These are phyloP conservation scores for Lumnitzera littorea DNA, from an alignment of 345 rosid species.

Conservation along the genomic window DNA sequence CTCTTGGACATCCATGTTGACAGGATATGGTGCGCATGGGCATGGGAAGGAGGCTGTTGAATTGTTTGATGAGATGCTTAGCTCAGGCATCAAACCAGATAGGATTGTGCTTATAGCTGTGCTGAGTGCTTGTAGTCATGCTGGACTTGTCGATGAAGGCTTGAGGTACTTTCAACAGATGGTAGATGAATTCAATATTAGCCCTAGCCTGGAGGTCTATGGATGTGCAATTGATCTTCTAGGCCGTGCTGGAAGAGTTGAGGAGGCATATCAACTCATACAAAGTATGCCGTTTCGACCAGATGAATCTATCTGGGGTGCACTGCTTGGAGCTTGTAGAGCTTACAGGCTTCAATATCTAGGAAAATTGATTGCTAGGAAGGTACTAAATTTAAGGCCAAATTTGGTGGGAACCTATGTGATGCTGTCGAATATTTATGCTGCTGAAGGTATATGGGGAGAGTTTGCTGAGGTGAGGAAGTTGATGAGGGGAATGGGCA, in stretches of 20 bases:
- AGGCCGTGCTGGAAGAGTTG: constrained; percentile 80
- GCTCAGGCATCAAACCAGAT: constrained; percentile 65
- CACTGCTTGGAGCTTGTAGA: constrained; percentile 80
- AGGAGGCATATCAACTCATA: constrained; percentile 69
- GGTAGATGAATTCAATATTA: constrained; percentile 33
- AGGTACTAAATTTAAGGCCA: constrained; percentile 53
- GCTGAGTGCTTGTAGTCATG: constrained; percentile 79
- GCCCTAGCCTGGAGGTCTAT: constrained; percentile 56
- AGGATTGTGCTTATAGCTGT: constrained; percentile 82
- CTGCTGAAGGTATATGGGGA: constrained; percentile 73
- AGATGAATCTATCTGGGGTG: constrained; percentile 79
- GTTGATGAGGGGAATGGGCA: constrained; percentile 47
- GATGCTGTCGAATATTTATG: constrained; percentile 66
- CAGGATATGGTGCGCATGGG: constrained; percentile 84
- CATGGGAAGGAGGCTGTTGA: constrained; percentile 57
- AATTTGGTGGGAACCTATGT: constrained; percentile 56
- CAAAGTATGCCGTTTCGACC: constrained; percentile 65
- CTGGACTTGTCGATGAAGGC: constrained; percentile 80
- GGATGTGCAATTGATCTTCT: constrained; percentile 86
- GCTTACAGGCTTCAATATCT: constrained; percentile 40
- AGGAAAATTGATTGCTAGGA: constrained; percentile 64
- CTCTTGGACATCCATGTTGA: constrained; percentile 96
- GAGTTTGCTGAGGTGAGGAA: constrained; percentile 62
- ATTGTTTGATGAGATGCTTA: constrained; percentile 76
- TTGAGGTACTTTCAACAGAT: constrained; percentile 57